Evolutionary conservation across 345 rosid genomes (phyloP).

Genomic region (Adansonia digitata): DNA sequence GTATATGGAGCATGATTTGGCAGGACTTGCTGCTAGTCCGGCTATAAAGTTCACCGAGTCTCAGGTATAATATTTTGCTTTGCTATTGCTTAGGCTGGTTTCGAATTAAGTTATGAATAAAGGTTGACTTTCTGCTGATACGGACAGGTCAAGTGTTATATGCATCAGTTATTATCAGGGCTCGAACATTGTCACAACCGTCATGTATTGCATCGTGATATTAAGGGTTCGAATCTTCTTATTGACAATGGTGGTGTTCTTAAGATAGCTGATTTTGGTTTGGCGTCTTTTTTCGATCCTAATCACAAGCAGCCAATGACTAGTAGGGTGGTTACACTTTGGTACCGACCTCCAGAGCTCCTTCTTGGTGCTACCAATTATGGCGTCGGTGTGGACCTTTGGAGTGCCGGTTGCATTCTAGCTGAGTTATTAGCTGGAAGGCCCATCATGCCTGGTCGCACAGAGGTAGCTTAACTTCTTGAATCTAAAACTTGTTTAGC

Average conservation of each 20-base stretch:
- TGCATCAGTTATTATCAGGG: constrained; percentile 65
- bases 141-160: constrained; percentile 67
- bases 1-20: constrained; percentile 82
- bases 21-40: constrained; percentile 80
- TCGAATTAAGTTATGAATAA: neutral
- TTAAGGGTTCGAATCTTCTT: constrained; percentile 84
- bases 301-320: constrained; percentile 83
- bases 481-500: neutral
- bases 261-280: constrained; percentile 79
- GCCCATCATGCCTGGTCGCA: constrained; percentile 84
- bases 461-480: constrained; percentile 45
- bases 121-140: neutral
- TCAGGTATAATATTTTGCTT: constrained; percentile 37
- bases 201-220: constrained; percentile 72
- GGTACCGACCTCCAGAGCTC: constrained; percentile 90
- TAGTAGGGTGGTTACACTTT: constrained; percentile 74
- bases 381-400: constrained; percentile 69
- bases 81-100: neutral
- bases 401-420: constrained; percentile 87
- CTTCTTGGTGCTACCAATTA: constrained; percentile 88
- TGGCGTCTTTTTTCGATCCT: constrained; percentile 75
- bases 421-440: constrained; percentile 74
- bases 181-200: constrained; percentile 72
- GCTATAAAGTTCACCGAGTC: constrained; percentile 58
- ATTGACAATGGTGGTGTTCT: constrained; percentile 67